Conservation (phyloP, 2,329 filamentous ascomycete genomes). For the Aureobasidium pullulans region DNA sequence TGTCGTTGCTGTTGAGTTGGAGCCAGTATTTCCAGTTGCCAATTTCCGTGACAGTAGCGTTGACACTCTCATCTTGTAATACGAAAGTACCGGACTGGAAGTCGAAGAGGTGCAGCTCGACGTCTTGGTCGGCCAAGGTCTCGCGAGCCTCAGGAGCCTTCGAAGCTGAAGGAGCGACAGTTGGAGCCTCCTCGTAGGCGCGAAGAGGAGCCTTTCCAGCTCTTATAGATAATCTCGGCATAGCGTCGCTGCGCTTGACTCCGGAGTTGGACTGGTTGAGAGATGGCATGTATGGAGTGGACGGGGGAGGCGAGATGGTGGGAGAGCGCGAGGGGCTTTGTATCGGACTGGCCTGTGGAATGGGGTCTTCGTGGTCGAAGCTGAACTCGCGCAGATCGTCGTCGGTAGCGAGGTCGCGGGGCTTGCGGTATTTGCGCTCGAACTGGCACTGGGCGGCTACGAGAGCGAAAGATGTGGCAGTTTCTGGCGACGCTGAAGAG, state of each 20-base stretch:
- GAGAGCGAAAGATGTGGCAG: slow-evolving; percentile 72
- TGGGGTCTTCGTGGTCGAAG: slow-evolving; percentile 57
- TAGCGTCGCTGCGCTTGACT: slow-evolving; percentile 19
- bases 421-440: slow-evolving; percentile 86
- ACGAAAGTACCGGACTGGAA: slow-evolving; percentile 81
- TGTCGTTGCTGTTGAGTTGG: slow-evolving; percentile 67
- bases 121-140: slow-evolving; percentile 65
- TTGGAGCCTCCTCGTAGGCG: slow-evolving; percentile 40
- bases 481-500: slow-evolving; percentile 56
- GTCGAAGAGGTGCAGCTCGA: slow-evolving; percentile 90
- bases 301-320: slow-evolving; percentile 24
- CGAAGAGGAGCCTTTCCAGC: slow-evolving; percentile 20
- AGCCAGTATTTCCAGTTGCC: slow-evolving; percentile 96
- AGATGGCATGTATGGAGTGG: not conserved
- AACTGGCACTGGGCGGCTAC: slow-evolving; percentile 91
- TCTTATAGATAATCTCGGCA: slow-evolving; percentile 25
- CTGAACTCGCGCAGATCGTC: slow-evolving; percentile 75
- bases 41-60: slow-evolving; percentile 74
- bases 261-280: slow-evolving; percentile 13
- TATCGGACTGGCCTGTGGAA: slow-evolving; percentile 53
- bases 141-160: slow-evolving; percentile 62
- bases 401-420: slow-evolving; percentile 70
- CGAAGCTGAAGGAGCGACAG: slow-evolving; percentile 53
- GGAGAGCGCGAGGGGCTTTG: slow-evolving; percentile 39
- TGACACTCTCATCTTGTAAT: slow-evolving; percentile 65